Evolutionary conservation across 179 eudicot species (phyloP).

Genomic region (Nepenthes alata): DNA sequence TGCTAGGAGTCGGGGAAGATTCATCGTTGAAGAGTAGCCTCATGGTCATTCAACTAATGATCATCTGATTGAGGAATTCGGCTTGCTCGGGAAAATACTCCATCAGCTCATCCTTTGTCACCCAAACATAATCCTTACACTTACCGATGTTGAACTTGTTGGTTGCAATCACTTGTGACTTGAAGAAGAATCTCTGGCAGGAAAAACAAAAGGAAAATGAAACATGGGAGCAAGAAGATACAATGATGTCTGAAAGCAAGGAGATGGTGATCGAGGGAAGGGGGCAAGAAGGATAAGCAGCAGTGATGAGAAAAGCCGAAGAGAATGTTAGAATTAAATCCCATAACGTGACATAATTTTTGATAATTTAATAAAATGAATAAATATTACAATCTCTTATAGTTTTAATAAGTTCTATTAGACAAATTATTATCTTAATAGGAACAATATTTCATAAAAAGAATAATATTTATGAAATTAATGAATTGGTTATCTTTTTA

Average conservation of each 20-base stretch:
- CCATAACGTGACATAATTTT: too few relatives aligned
- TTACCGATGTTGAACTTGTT: conserved; percentile 41
- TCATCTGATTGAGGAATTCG: conserved; percentile 55
- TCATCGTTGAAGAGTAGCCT: too few relatives aligned
- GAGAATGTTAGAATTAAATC: too few relatives aligned
- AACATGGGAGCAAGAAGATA: not conserved
- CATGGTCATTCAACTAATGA: conserved; percentile 32
- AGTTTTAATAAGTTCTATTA: too few relatives aligned
- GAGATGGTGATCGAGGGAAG: not conserved
- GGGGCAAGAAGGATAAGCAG: not conserved
- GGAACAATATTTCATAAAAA: not conserved
- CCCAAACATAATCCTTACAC: conserved; percentile 79
- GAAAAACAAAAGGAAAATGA: not conserved
- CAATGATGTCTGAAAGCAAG: too few relatives aligned
- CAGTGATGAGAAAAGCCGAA: not conserved
- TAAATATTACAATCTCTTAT: too few relatives aligned
- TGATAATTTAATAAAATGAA: too few relatives aligned
- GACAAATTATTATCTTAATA: too few relatives aligned
- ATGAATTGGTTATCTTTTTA: too few relatives aligned
- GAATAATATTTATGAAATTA: not conserved
- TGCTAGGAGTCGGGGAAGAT: too few relatives aligned
- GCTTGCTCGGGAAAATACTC: conserved; percentile 76
- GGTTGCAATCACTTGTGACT: conserved; percentile 71
- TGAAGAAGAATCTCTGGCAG: conserved; percentile 72
- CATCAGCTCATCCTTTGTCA: conserved; percentile 68